Evolutionary conservation across 257 asterid genomes (phyloP), one percentile per base, ranked within the genome.

Genomic region (Ilex asprella): DNA sequence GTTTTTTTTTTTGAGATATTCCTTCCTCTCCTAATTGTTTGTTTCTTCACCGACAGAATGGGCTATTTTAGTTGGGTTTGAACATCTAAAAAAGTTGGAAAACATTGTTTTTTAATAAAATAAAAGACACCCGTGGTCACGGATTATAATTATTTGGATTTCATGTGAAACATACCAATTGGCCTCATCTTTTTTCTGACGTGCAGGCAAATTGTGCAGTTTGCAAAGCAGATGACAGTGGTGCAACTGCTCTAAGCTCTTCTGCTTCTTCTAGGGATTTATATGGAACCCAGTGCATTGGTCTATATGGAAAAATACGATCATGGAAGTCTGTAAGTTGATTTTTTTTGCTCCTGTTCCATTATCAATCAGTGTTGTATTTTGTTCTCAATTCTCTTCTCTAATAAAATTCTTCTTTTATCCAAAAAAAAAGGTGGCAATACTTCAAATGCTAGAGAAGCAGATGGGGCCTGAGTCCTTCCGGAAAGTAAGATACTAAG

Each of bases 391-490:
- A 16, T 58, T 47, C 49, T 71, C 15, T 68, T 60, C 55, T 52
- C 63, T 64, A 52, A 21, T 60, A 29, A 59, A 30, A 58, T 44
- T 9, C 62, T 49, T 56, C 70, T 29, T 75, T 52, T 21, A 21
- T 21, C 27, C 0, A 21, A 21, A 21, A 21, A 51, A 64, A 60
- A 66, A 93, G 99, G 95, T 93, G 73, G 97, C 97, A 29, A 77
- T 93, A 67, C 95, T 93, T 68, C 99, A 93, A 77, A 93, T 93
- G 97, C 71, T 93, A 76, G 99, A 93, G 76, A 93, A 93, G 71
- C 99, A 93, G 80, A 93, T 93, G 99, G 99, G 99, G 67, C 99
- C 99, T 3, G 99, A 93, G 85, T 78, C 97, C 47, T 93, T 93
- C 61, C 90, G 99, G 53, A 93, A 89, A 81, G 99, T 93, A 79